Base-by-base conservation (phyloP, 2,329 filamentous ascomycete genomes). In the Diaporthe longicolla region DNA sequence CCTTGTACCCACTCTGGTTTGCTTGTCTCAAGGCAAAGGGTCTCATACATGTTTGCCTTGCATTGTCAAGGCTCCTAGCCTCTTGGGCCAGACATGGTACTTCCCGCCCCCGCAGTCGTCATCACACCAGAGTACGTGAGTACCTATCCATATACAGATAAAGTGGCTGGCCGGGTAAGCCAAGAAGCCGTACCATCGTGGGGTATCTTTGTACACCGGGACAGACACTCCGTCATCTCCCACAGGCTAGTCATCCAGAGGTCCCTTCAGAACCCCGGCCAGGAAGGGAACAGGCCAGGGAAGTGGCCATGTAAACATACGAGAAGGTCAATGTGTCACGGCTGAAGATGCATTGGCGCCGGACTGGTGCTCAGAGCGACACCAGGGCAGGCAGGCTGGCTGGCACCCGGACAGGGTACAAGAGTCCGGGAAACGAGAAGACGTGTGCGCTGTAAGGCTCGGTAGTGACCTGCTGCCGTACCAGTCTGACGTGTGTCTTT, bases 71-170 rank as follows among this genome's bases (percentile, higher is more conserved):
- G 4, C 19, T 11, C 19, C 61, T 50, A 50, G 43, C 61, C 43
- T 65, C 61, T 35, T 50, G 40, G 61, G 17, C 17, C 43, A 11
- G 61, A 15, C 26, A 50, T 35, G 59, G 40, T 52, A 35, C 26
- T 24, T 52, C 21, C 11, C 61, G 50, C 37, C 61, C 61, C 61
- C 61, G 61, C 61, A 66, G 61, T 66, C 61, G 61, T 66, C 61
- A 66, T 66, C 2, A 15, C 35, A 17, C 19, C 37, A 29, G 37
- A 45, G 15, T 45, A 21, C 40, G n/a, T 15, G 40, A 29, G 61
- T 37, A 37, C 35, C 35, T 66, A 50, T 45, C 43, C 17, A 29
- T 24, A 11, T 66, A 52, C 26, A 19, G 13, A 4, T 37, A 26
- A 21, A 66, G 1, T 29, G 21, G 43, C 19, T 19, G 15, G n/a